Evolutionary conservation across 495 filamentous ascomycete genomes (phyloP), one percentile per base, ranked within the genome.

Genomic region (Cladorrhinum samala): DNA sequence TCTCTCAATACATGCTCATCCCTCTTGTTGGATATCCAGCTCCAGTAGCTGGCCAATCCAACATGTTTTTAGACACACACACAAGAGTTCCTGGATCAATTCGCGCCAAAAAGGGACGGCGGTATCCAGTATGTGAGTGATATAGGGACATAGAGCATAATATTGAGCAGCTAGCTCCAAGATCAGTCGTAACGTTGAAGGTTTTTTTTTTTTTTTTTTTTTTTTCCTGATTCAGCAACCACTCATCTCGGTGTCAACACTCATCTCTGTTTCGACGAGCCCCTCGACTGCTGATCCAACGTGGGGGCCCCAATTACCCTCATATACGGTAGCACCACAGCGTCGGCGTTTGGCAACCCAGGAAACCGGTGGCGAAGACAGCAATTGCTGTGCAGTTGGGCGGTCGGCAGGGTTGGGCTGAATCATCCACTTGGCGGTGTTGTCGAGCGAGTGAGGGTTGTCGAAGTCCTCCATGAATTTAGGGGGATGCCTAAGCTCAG

Each of bases 261-360:
- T 76, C 74, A 77, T 77, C 50, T 71, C 72, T 14, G 72, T 70
- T 50, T 77, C 75, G 27, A 70, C 58, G 16, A 63, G 47, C 37
- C 56, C 55, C 16, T 57, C 44, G 16, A 59, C 64, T 9, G 62
- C 46, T 1, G 57, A 59, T 18, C 46, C 59, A 17, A 56, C 21
- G 3, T 60, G 62, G 14, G 91, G 93, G 1, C 93, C 93, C 88
- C 89, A 98, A 65, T 89, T 91, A 58, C 93, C 94, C 72, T 98
- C 93, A 56, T 84, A 97, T 46, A 96, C 83, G 9, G 88, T 94
- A 19, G 94, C 94, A 23, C 88, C 87, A 20, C 89, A 88, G 42
- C 83, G 82, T 30, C 88, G 83, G 54, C 90, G 83, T 43, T 66
- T 64, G 50, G 79, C 78, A 17, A 89, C 86, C 84, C 94, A 98